Percentiles rank a stretch among this genome's conserved stretches.
Conservation (phyloP, 2,329 filamentous ascomycete species). For the Leptographium radiaticola region DNA sequence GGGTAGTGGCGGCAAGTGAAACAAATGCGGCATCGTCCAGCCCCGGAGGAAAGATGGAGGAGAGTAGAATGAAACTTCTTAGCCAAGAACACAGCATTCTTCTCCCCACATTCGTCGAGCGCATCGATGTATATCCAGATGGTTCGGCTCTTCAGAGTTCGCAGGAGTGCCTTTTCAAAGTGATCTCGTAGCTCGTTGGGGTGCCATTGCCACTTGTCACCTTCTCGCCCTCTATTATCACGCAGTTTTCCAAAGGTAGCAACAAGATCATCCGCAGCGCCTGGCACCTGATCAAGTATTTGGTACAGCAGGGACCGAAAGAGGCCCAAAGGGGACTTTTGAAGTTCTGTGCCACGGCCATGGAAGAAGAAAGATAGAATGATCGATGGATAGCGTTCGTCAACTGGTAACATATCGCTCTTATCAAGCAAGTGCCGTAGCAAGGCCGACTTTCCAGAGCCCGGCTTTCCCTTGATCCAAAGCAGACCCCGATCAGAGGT, state of each 20-base stretch:
- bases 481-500: slow-evolving; percentile 15
- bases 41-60: slow-evolving; percentile 6
- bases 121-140: slow-evolving; percentile 22
- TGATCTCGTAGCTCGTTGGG: neutral
- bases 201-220: neutral
- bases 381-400: neutral
- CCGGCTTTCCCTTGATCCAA: slow-evolving; percentile 26
- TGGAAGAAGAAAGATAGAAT: slow-evolving; percentile 25
- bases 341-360: slow-evolving; percentile 17
- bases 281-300: slow-evolving; percentile 14
- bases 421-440: slow-evolving; percentile 18
- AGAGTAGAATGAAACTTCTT: slow-evolving; percentile 6
- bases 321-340: slow-evolving; percentile 20
- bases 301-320: slow-evolving; percentile 22
- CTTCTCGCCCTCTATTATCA: neutral
- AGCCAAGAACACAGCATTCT: slow-evolving; percentile 12
- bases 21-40: slow-evolving; percentile 15
- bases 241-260: neutral
- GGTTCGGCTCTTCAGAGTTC: slow-evolving; percentile 4
- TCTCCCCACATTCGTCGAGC: slow-evolving; percentile 20
- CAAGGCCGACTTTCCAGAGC: slow-evolving; percentile 16
- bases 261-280: slow-evolving; percentile 10
- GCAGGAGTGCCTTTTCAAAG: neutral
- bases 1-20: slow-evolving; percentile 22
- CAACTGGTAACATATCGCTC: slow-evolving; percentile 10